Conservation (phyloP, 306 rosid species). For the Pueraria montana region DNA sequence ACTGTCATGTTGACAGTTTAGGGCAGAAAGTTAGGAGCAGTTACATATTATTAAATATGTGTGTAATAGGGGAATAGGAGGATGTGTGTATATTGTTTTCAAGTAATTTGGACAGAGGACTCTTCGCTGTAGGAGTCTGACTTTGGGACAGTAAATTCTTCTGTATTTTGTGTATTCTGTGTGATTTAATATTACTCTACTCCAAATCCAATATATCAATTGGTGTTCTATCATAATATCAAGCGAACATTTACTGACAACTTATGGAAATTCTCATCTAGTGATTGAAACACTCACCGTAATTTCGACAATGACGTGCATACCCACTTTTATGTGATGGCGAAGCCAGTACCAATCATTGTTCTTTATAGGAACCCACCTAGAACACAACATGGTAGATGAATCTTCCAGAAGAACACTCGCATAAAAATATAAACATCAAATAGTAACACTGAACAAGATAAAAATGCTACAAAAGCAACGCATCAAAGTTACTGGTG, state of each 20-base stretch:
- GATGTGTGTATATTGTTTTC: no score
- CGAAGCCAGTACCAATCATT: slow-evolving; percentile 99
- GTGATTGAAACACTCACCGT: slow-evolving; percentile 70
- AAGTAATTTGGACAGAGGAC: no score
- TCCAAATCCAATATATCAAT: slow-evolving; percentile 4
- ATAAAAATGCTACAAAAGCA: slow-evolving; percentile 34
- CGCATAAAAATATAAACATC: slow-evolving; percentile 32
- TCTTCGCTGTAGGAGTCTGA: no score
- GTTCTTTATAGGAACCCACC: slow-evolving; percentile 95
- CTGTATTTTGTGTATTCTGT: background rate
- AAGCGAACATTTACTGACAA: slow-evolving; percentile 43
- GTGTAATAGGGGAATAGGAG: no score
- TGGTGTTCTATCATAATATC: background rate
- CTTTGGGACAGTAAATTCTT: background rate
- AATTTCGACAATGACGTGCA: slow-evolving; percentile 86
- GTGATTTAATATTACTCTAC: background rate
- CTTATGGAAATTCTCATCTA: slow-evolving; percentile 2
- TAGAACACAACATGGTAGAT: slow-evolving; percentile 58
- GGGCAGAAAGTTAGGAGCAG: no score
- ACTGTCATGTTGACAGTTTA: no score
- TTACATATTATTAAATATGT: no score
- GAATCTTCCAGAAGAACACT: slow-evolving; percentile 47
- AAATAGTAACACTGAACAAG: slow-evolving; percentile 43
- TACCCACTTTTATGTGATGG: slow-evolving; percentile 95
- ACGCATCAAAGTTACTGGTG: slow-evolving; percentile 26